Evolutionary conservation across 1,284 basidiomycete species (phyloP).

Genomic region (Thecaphora thlaspeos): DNA sequence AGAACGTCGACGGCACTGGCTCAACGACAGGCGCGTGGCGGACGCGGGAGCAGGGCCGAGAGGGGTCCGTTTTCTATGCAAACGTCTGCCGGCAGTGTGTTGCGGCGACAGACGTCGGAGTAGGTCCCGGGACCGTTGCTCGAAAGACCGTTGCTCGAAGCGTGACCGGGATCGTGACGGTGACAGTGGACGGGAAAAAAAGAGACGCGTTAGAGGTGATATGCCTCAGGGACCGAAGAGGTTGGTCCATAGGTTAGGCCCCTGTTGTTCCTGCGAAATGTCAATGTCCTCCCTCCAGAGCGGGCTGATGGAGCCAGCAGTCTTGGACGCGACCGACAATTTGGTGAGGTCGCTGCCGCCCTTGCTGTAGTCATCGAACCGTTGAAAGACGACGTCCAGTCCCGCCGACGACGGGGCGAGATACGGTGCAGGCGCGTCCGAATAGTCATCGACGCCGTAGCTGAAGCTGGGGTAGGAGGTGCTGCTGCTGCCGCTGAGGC

Average conservation of each 20-base stretch:
- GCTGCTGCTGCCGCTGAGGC: background rate
- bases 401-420: background rate
- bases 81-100: too few relatives aligned
- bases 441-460: slow-evolving; percentile 4
- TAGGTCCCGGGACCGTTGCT: too few relatives aligned
- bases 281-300: background rate
- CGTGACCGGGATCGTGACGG: too few relatives aligned
- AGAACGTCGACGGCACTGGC: too few relatives aligned
- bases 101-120: too few relatives aligned
- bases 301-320: background rate
- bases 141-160: too few relatives aligned
- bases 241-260: background rate
- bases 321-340: background rate
- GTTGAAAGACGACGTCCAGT: background rate
- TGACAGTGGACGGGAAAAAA: too few relatives aligned
- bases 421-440: background rate
- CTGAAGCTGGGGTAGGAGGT: background rate
- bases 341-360: background rate
- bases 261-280: background rate
- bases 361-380: background rate
- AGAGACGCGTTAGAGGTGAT: too few relatives aligned
- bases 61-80: too few relatives aligned
- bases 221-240: background rate
- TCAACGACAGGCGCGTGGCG: too few relatives aligned
- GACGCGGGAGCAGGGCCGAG: too few relatives aligned